These are phyloP conservation scores for Gremmenia infestans DNA, from an alignment of 2,329 filamentous ascomycete species.

Conservation along the genomic window DNA sequence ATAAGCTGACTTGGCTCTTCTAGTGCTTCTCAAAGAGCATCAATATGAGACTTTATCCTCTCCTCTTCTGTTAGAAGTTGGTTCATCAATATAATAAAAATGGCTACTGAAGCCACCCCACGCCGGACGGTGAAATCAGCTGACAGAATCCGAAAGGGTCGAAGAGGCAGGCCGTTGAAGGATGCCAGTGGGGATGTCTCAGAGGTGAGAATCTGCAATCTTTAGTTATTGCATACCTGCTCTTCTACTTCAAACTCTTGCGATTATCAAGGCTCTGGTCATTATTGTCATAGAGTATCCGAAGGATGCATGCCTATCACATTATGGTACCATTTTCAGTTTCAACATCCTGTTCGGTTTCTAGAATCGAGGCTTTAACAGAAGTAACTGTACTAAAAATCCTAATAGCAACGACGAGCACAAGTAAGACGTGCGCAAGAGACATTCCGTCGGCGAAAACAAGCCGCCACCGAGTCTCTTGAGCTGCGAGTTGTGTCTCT, in stretches of 20 bases:
- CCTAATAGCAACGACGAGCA: slow-evolving; percentile 5
- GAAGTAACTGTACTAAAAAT: neutral
- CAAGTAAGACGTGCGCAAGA: slow-evolving; percentile 11
- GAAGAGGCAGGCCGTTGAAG: neutral
- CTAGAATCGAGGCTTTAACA: too few relatives aligned
- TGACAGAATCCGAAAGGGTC: neutral
- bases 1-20: too few relatives aligned
- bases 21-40: too few relatives aligned
- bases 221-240: neutral
- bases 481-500: slow-evolving; percentile 3
- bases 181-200: neutral
- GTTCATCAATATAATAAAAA: neutral
- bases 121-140: neutral
- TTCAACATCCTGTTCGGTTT: too few relatives aligned
- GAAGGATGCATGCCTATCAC: too few relatives aligned
- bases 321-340: too few relatives aligned
- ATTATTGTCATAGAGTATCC: too few relatives aligned
- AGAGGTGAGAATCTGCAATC: neutral
- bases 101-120: neutral
- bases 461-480: slow-evolving; percentile 1
- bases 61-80: too few relatives aligned
- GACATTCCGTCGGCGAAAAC: slow-evolving; percentile 4
- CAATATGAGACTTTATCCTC: too few relatives aligned
- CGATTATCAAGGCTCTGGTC: too few relatives aligned
- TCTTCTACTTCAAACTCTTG: neutral